phyloP scores from a whole-genome alignment of 768 basidiomycete genomes.

The Mycena albidolilacea region DNA sequence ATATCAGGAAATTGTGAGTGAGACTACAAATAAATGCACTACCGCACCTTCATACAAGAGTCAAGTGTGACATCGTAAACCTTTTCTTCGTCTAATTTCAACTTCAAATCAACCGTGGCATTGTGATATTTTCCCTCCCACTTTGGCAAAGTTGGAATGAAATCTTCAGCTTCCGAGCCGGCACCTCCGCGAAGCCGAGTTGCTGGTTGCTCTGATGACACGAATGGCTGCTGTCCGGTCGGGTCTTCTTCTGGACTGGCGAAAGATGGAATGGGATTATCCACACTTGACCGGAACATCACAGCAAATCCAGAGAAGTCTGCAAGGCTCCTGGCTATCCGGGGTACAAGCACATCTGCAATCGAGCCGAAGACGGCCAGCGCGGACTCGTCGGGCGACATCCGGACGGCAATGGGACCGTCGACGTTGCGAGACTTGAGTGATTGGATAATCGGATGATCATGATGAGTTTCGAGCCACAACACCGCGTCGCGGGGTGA shows the following conservation, averaged over 20 bases:
- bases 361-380: not conserved
- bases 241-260: not conserved
- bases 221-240: not conserved
- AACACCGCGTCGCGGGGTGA: not conserved
- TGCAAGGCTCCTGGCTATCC: not conserved
- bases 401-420: not conserved
- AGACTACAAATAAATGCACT: not conserved
- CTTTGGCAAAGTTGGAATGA: not conserved
- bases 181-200: not conserved
- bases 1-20: not conserved
- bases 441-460: not conserved
- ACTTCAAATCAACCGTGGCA: not conserved
- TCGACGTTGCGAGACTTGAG: not conserved
- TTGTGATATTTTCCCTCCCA: conserved; percentile 10
- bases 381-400: not conserved
- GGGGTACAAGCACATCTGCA: not conserved
- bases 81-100: not conserved
- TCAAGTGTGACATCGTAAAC: not conserved
- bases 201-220: not conserved
- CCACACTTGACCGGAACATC: not conserved
- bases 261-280: not conserved
- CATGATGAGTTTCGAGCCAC: not conserved
- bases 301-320: not conserved
- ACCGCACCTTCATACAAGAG: not conserved
- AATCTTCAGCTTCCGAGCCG: not conserved